These are phyloP conservation scores for Cutaneotrichosporon mucoides DNA, from an alignment of 1,284 basidiomycete genomes.

Conservation along the genomic window DNA sequence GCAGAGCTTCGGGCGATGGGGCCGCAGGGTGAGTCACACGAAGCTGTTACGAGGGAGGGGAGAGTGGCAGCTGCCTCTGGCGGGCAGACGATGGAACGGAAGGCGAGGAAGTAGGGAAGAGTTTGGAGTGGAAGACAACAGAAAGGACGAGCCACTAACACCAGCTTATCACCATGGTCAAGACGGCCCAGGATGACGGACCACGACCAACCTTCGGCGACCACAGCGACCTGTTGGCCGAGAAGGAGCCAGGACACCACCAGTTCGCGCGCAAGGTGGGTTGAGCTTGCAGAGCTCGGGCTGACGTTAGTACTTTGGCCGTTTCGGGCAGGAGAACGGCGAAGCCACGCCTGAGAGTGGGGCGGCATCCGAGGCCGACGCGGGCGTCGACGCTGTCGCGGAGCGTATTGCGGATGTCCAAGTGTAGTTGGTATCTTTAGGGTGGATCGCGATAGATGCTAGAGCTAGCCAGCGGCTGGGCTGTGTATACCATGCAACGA, in stretches of 20 bases:
- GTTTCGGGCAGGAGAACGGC: too few relatives aligned
- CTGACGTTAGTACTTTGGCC: conserved; percentile 5
- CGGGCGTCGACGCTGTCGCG: background rate
- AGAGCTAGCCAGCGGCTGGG: too few relatives aligned
- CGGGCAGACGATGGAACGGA: too few relatives aligned
- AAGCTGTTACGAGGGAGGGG: too few relatives aligned
- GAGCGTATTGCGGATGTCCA: background rate
- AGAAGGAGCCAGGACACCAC: conserved; percentile 41
- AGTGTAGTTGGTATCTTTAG: background rate
- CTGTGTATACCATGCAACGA: too few relatives aligned
- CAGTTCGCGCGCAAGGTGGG: conserved; percentile 35
- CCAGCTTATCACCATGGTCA: conserved; percentile 84
- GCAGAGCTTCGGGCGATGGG: conserved; percentile 96
- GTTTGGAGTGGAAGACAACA: too few relatives aligned
- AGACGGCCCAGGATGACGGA: conserved; percentile 55
- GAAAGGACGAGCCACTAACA: background rate
- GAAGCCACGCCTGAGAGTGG: background rate
- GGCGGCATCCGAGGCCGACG: background rate
- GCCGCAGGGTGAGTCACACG: conserved; percentile 65
- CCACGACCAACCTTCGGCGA: conserved; percentile 38
- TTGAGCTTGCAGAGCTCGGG: background rate
- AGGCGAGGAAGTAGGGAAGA: too few relatives aligned
- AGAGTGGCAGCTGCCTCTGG: too few relatives aligned
- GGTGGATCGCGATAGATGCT: too few relatives aligned
- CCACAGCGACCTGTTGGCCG: conserved; percentile 23